phyloP scores from a whole-genome alignment of 345 rosid species.

The Gossypium anomalum region DNA sequence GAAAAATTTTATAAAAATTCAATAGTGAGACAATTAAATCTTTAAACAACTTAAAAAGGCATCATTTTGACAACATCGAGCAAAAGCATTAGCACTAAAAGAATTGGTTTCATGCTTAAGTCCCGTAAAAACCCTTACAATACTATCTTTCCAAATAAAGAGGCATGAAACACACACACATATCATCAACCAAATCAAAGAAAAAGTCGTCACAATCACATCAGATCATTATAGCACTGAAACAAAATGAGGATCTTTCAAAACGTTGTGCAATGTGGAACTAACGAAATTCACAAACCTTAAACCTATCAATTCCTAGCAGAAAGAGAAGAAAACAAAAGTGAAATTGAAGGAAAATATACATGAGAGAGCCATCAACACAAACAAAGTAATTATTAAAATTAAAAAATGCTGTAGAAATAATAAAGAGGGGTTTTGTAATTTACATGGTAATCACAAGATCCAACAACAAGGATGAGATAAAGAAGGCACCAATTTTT shows the following conservation, averaged over 20 bases:
- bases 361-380: not conserved
- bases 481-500: constrained; percentile 45
- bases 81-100: not conserved
- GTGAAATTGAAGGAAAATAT: not conserved
- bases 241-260: not conserved
- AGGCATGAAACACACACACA: not conserved
- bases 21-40: too few species aligned
- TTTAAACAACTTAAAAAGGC: not conserved
- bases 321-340: not conserved
- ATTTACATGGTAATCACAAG: constrained; percentile 59
- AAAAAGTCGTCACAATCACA: not conserved
- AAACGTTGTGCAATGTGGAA: not conserved
- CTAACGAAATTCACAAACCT: not conserved
- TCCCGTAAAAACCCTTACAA: not conserved
- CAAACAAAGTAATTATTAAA: not conserved
- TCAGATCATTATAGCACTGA: not conserved
- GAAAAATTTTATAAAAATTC: too few species aligned
- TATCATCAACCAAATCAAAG: not conserved
- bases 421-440: constrained; percentile 1
- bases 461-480: constrained; percentile 74
- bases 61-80: not conserved
- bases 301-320: not conserved
- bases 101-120: not conserved
- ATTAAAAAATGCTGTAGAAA: not conserved
- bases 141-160: not conserved